A percentile compares a stretch with the other conserved stretches of the same genome.
Evolutionary conservation across 2,329 filamentous ascomycete genomes (phyloP).

Genomic region (Aspergillus sp.): DNA sequence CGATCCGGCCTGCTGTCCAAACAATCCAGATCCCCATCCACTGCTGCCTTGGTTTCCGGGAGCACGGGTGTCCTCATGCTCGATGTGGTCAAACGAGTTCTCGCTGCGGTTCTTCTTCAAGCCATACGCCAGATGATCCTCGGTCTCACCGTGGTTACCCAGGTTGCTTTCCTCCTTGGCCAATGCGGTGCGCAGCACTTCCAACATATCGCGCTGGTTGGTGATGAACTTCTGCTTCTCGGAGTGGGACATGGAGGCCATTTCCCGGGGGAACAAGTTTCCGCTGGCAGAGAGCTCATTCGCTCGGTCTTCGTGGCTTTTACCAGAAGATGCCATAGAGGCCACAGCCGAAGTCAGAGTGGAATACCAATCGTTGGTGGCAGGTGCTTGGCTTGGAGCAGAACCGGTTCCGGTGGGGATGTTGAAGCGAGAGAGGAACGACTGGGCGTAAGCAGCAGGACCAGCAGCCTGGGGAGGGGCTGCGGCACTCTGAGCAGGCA

Average conservation of each 20-base stretch:
- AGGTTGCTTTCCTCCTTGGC: conserved; percentile 71
- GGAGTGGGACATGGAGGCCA: conserved; percentile 55
- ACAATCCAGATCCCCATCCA: conserved; percentile 29
- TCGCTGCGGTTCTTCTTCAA: conserved; percentile 80
- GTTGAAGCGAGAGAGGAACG: conserved; percentile 78
- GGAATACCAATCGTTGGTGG: conserved; percentile 66
- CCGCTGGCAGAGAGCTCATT: conserved; percentile 54
- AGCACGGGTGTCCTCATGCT: conserved; percentile 58
- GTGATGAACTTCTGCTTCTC: conserved; percentile 71
- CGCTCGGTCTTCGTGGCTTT: conserved; percentile 35
- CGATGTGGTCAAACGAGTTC: conserved; percentile 83
- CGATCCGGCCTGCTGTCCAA: conserved; percentile 21
- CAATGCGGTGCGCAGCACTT: conserved; percentile 68
- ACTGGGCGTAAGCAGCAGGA: conserved; percentile 64
- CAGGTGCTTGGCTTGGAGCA: conserved; percentile 38
- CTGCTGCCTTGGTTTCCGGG: conserved; percentile 13
- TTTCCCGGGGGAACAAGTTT: conserved; percentile 64
- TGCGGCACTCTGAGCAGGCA: conserved; percentile 57
- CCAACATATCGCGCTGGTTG: conserved; percentile 73
- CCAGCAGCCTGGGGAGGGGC: conserved; percentile 40
- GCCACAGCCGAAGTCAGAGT: conserved; percentile 71
- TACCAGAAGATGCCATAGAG: conserved; percentile 47
- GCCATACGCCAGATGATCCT: conserved; percentile 38
- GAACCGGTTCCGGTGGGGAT: conserved; percentile 61
- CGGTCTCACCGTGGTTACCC: conserved; percentile 22